A percentile compares a stretch with the other conserved stretches of the same genome.
These are phyloP conservation scores for Thymus mandschuricus DNA, from an alignment of 257 asterid genomes.

Conservation along the genomic window DNA sequence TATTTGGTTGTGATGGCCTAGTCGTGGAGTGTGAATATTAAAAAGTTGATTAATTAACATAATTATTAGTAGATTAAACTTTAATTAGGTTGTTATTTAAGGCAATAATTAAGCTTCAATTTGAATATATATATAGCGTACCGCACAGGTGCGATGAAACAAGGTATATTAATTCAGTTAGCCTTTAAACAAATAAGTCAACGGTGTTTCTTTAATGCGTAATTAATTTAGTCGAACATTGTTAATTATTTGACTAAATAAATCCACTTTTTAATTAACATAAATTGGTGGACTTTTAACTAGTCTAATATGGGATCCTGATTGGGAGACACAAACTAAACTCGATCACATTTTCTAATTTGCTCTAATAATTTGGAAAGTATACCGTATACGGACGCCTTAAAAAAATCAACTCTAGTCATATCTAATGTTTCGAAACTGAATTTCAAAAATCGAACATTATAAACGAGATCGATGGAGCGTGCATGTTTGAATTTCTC, in stretches of 20 bases:
- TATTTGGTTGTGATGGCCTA: background rate
- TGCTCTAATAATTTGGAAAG: no score
- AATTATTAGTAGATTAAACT: no score
- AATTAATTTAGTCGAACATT: background rate
- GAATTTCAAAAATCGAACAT: no score
- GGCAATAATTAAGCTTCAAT: background rate
- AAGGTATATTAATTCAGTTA: slow-evolving; percentile 1
- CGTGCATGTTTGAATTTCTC: no score
- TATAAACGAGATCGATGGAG: no score
- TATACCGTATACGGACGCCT: no score
- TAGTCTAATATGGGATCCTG: background rate
- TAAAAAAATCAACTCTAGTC: no score
- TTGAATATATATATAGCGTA: background rate
- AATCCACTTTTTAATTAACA: background rate
- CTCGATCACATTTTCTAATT: background rate
- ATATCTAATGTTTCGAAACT: no score
- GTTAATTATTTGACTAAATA: background rate
- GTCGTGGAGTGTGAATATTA: background rate
- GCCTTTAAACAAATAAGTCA: slow-evolving; percentile 41
- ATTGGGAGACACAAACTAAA: slow-evolving; percentile 17
- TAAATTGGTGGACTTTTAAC: background rate
- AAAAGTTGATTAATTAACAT: no score
- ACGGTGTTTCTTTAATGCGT: slow-evolving; percentile 15
- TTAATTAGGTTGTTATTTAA: background rate
- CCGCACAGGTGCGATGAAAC: background rate